phyloP scores from a whole-genome alignment of 768 basidiomycete species.

The Artomyces pyxidatus region DNA sequence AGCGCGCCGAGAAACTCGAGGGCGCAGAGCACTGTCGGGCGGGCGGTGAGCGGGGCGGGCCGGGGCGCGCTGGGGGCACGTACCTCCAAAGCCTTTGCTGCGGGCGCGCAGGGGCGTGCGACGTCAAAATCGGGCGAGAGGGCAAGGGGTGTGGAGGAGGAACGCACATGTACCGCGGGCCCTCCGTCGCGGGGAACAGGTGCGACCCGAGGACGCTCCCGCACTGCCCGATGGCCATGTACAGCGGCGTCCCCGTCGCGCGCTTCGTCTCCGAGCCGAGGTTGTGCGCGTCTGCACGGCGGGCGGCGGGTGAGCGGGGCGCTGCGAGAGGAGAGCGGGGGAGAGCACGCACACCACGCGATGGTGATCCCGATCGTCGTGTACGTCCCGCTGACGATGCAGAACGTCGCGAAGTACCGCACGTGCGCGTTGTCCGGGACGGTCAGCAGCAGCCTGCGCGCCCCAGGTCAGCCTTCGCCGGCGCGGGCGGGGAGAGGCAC shows the following conservation, averaged over 20 bases:
- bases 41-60: conserved; percentile 3
- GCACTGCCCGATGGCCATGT: conserved; percentile 75
- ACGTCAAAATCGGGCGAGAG: not conserved
- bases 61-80: conserved; percentile 8
- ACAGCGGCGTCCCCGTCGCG: conserved; percentile 68
- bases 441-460: conserved; percentile 43
- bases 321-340: not conserved
- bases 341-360: conserved; percentile 58
- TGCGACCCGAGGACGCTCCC: conserved; percentile 73
- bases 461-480: not conserved
- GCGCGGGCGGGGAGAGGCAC: conserved; percentile 15
- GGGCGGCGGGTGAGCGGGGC: not conserved
- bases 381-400: conserved; percentile 70
- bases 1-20: conserved; percentile 49
- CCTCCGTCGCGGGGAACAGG: conserved; percentile 55
- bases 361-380: conserved; percentile 67
- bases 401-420: conserved; percentile 75
- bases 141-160: not conserved
- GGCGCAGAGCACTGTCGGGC: conserved; percentile 35
- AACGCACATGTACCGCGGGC: conserved; percentile 57
- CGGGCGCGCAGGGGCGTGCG: not conserved
- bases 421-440: conserved; percentile 47
- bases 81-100: conserved; percentile 54
- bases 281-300: conserved; percentile 55
- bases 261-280: conserved; percentile 73